Evolutionary conservation across 2,329 filamentous ascomycete species (phyloP).

Genomic region (Chlorencoelia australis): DNA sequence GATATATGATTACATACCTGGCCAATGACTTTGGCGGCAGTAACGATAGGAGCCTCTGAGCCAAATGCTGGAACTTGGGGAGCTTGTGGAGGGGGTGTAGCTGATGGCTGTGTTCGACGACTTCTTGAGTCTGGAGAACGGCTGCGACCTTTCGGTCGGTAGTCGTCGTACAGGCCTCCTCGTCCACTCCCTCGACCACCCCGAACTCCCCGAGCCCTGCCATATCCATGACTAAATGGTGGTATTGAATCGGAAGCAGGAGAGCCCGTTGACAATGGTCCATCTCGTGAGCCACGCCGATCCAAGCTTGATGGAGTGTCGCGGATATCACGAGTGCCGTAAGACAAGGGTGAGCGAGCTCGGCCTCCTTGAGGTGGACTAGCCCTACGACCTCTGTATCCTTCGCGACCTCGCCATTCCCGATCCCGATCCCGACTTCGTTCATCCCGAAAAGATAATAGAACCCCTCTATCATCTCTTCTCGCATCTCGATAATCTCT

Average conservation of each 20-base stretch:
- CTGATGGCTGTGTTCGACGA: constrained; percentile 34
- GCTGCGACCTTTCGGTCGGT: constrained; percentile 23
- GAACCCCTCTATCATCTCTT: constrained; percentile 4
- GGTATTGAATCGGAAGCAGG: constrained; percentile 54
- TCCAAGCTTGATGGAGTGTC: constrained; percentile 54
- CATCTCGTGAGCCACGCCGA: constrained; percentile 61
- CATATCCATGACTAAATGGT: constrained; percentile 31
- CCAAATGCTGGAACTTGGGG: constrained; percentile 46
- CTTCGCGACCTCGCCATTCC: constrained; percentile 14
- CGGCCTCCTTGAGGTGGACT: constrained; percentile 52
- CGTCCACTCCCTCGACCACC: constrained; percentile 37
- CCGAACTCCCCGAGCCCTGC: constrained; percentile 41
- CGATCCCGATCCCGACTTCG: constrained; percentile 15
- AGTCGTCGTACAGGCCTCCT: constrained; percentile 48
- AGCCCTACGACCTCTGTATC: constrained; percentile 46
- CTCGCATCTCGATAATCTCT: constrained; percentile 37
- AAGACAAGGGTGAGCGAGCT: constrained; percentile 56
- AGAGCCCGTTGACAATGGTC: constrained; percentile 61
- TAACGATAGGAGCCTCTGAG: constrained; percentile 22
- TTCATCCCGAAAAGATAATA: constrained; percentile 5
- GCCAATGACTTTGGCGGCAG: neutral
- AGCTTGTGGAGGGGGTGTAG: constrained; percentile 38
- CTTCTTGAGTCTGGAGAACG: constrained; percentile 24
- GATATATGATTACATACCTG: no score
- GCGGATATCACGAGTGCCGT: constrained; percentile 40